Percentiles rank a stretch among this genome's conserved stretches.
phyloP scores from a whole-genome alignment of 1,139 yeast species.

The Taphrina deformans region DNA sequence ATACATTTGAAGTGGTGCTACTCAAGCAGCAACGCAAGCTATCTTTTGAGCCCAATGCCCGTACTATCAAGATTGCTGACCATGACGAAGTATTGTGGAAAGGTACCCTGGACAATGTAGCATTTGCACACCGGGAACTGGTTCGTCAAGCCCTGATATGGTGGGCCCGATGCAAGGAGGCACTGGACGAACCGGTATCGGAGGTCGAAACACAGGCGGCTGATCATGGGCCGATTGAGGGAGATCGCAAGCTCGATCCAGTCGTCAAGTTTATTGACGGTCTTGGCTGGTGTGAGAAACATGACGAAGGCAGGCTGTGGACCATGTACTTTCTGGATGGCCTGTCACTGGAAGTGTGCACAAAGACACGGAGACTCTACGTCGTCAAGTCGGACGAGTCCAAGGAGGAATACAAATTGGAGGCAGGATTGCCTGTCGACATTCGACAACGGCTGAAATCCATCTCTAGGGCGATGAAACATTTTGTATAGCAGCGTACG shows the following conservation, averaged over 20 bases:
- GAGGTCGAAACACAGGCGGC: background rate
- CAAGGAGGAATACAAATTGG: conserved; percentile 5
- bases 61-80: conserved; percentile 19
- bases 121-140: background rate
- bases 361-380: background rate
- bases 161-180: conserved; percentile 23
- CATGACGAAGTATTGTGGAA: conserved; percentile 22
- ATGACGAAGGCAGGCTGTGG: conserved; percentile 14
- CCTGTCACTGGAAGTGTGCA: background rate
- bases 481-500: conserved; percentile 17
- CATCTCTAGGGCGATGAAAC: conserved; percentile 15
- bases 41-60: background rate
- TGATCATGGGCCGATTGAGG: background rate
- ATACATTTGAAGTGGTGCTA: conserved; percentile 24
- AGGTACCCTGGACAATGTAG: conserved; percentile 7
- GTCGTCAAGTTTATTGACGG: conserved; percentile 23
- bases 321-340: conserved; percentile 25
- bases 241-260: background rate
- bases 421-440: conserved; percentile 13
- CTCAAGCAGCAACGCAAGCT: conserved; percentile 14
- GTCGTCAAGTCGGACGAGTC: background rate
- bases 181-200: conserved; percentile 9
- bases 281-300: conserved; percentile 30
- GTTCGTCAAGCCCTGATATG: conserved; percentile 23
- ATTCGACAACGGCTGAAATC: conserved; percentile 22